Percentiles rank a stretch among this genome's conserved stretches.
phyloP scores from a whole-genome alignment of 306 rosid genomes.

The Castanospermum australe region DNA sequence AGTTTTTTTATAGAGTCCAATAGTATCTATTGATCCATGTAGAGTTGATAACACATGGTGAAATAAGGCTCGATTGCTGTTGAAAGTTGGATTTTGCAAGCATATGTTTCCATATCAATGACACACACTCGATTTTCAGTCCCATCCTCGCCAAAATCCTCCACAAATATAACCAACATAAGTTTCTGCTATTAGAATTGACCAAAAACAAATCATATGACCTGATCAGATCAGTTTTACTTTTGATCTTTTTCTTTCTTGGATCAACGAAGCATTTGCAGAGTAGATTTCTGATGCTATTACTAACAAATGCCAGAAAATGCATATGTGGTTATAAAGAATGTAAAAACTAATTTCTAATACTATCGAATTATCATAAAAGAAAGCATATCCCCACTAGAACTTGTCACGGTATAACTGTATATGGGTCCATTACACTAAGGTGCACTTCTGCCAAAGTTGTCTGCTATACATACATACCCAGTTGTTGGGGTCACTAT shows the following conservation, averaged over 20 bases:
- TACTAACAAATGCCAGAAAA: not conserved
- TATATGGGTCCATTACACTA: not conserved
- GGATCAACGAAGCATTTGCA: not conserved
- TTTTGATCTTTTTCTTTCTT: slow-evolving; percentile 6
- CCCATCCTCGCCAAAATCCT: slow-evolving; percentile 13
- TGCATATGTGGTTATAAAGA: not conserved
- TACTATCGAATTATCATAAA: slow-evolving; percentile 10
- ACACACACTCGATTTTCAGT: slow-evolving; percentile 8
- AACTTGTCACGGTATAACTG: not conserved
- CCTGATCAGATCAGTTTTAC: not conserved
- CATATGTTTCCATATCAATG: not conserved
- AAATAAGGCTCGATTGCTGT: no score
- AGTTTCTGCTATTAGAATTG: not conserved
- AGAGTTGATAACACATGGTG: no score
- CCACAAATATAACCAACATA: not conserved
- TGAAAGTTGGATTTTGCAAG: not conserved
- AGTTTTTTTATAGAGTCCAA: no score
- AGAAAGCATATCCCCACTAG: slow-evolving; percentile 13
- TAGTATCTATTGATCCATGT: no score
- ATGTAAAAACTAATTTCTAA: not conserved
- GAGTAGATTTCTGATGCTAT: slow-evolving; percentile 4
- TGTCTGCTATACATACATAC: slow-evolving; percentile 44
- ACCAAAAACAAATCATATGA: not conserved
- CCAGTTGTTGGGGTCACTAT: slow-evolving; percentile 99
- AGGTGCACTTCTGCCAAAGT: slow-evolving; percentile 14